Base-by-base conservation (phyloP, 441 rosid genomes). In the Pelargonium cotyledonis region DNA sequence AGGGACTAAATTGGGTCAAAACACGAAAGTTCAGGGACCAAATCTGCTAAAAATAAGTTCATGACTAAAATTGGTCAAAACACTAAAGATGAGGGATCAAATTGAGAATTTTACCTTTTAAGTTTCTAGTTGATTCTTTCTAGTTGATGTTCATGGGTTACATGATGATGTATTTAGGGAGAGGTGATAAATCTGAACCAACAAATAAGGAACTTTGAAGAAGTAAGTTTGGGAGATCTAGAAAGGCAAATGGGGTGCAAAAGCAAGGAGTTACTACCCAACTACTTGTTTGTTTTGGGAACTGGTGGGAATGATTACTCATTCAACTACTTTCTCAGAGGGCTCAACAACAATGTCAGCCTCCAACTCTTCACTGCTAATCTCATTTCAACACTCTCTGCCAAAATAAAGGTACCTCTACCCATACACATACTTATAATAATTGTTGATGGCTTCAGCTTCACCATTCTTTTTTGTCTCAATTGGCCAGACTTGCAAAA, bases 241-340 rank as follows among this genome's bases (percentile, higher is more conserved):
- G 75, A 75, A 72, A 31, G 57, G 0, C 66, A 77, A 51, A 0
- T 72, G 67, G 83, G 83, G 0, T 38, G 66, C 61, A 55, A 18
- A 11, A 70, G 75, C 12, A 15, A 2, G 6, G 68, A 71, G 12
- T 47, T 53, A 4, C 70, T 86, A 0, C 9, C 57, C 5, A 70
- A 75, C 4, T 85, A 80, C 72, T 6, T 87, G 65, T 82, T 87
- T 63, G 70, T 83, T 0, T 75, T 85, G 63, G 89, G 89, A 16
- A 72, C 71, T 2, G 91, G 91, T 19, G 87, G 91, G 23, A 87
- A 87, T 63, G 91, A 87, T 72, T 85, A 82, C 78, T 74, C 87
- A 7, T 74, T 80, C 75, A 83, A 82, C 77, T 87, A 78, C 80
- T 87, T 85, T 66, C 65, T 69, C 1, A 43, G 58, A 11, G 65